Base-by-base conservation (phyloP, 1,139 yeast species). In the Zygosaccharomyces pseudobailii region DNA sequence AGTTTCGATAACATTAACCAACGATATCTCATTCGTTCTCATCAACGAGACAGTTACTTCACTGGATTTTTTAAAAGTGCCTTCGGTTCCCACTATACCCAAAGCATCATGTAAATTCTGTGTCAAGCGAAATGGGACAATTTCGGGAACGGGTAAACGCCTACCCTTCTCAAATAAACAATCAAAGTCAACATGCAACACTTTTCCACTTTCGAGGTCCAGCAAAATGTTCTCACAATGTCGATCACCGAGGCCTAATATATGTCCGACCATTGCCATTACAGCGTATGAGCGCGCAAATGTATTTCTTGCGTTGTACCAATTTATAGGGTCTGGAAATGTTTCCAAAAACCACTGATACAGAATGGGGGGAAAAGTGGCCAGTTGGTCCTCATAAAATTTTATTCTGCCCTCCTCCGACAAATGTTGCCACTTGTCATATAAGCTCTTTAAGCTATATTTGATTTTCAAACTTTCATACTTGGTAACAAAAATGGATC, bases 251-350 rank as follows among this genome's bases (percentile, higher is more conserved):
- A 94, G 74, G 5, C 96, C 94, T 39, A 85, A 73, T 48, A 92
- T 81, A 63, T 87, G 88, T 0, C 99, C 98, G 6, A 92, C 95
- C 73, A 94, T 89, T 0, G 97, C 90, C 98, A 94, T 94, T 0
- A 90, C 98, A 0, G 97, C 97, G 24, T 87, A 72, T 0, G 96
- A 82, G 45, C 96, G 73, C 0, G 87, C 81, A 62, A 79, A 94
- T 24, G 75, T 72, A 42, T 82, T 82, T 48, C 97, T 72, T 1
- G 94, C 87, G 43, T 76, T 75, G 53, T 88, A 84, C 98, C 98
- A 94, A 1, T 80, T 73, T 9, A 83, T 77, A 0, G 98, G 97
- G 55, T 90, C 96, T 0, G 97, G 88, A 59, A 89, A 90, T 46
- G 79, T 84, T 53, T 87, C 92, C 36, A 88, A 73, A 58, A 87